phyloP scores from a whole-genome alignment of 805 yeast genomes.

The Teunomyces atbi region DNA sequence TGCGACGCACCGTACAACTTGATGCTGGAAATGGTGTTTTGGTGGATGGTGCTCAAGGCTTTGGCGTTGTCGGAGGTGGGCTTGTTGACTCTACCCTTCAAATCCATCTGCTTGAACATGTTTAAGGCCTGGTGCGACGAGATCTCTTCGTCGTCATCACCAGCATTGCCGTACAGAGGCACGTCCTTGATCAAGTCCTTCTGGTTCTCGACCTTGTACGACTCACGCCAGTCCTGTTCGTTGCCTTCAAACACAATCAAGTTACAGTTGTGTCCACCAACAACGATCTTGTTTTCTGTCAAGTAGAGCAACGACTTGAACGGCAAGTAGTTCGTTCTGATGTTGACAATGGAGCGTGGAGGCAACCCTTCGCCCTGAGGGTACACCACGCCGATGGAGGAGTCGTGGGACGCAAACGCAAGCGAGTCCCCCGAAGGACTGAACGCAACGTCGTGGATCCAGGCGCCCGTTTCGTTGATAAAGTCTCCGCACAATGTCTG shows the following conservation, averaged over 20 bases:
- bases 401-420: constrained; percentile 85
- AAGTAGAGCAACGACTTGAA: constrained; percentile 74
- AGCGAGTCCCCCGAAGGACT: constrained; percentile 74
- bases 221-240: constrained; percentile 60
- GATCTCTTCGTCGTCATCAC: constrained; percentile 53
- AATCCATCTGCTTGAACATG: constrained; percentile 93
- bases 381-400: constrained; percentile 76
- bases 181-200: constrained; percentile 48
- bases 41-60: constrained; percentile 76
- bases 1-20: constrained; percentile 47
- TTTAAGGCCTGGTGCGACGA: constrained; percentile 77
- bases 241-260: constrained; percentile 81
- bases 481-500: constrained; percentile 85
- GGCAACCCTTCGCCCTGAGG: constrained; percentile 66
- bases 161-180: constrained; percentile 22
- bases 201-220: constrained; percentile 53
- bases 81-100: constrained; percentile 75
- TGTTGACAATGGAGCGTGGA: constrained; percentile 56
- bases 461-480: constrained; percentile 67
- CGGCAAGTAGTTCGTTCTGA: constrained; percentile 72
- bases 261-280: constrained; percentile 91
- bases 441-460: constrained; percentile 91
- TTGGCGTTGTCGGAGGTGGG: constrained; percentile 26
- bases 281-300: constrained; percentile 64
- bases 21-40: constrained; percentile 78